A percentile compares a stretch with the other conserved stretches of the same genome.
Evolutionary conservation across 495 filamentous ascomycete species (phyloP).

Genomic region (Penicillium lividum): DNA sequence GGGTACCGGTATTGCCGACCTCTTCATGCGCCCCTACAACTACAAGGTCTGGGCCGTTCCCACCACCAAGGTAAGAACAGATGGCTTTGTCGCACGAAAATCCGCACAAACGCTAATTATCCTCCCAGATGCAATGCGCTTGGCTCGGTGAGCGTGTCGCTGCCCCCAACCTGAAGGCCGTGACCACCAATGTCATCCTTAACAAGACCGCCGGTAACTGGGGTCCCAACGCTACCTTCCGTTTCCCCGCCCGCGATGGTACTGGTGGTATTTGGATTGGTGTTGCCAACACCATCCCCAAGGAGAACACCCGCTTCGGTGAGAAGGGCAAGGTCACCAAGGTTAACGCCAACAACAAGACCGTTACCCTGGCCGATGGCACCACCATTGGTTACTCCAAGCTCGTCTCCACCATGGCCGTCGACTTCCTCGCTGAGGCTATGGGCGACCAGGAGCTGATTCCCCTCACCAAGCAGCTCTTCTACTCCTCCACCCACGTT

Average conservation of each 20-base stretch:
- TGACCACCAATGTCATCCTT: conserved; percentile 92
- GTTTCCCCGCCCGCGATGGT: conserved; percentile 92
- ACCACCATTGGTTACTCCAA: conserved; percentile 90
- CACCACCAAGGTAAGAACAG: conserved; percentile 63
- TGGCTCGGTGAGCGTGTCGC: conserved; percentile 99
- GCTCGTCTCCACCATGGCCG: conserved; percentile 94
- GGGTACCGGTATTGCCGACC: conserved; percentile 85
- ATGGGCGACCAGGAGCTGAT: conserved; percentile 86
- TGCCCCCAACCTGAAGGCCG: conserved; percentile 92
- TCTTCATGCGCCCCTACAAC: conserved; percentile 99
- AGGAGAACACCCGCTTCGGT: conserved; percentile 88
- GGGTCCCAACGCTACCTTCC: conserved; percentile 98
- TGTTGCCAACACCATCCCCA: conserved; percentile 89
- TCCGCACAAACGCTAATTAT: not conserved
- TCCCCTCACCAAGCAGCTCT: conserved; percentile 84
- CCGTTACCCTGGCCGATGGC: conserved; percentile 79
- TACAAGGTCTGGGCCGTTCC: conserved; percentile 99
- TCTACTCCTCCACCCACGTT: conserved; percentile 96
- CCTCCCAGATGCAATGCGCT: conserved; percentile 85
- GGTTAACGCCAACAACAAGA: conserved; percentile 81
- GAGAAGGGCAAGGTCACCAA: conserved; percentile 79
- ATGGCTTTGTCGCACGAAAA: too few relatives aligned
- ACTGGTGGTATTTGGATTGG: conserved; percentile 99
- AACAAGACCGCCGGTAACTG: conserved; percentile 96
- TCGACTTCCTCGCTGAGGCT: conserved; percentile 82